Base-by-base conservation (phyloP, 306 rosid genomes). In the Trichosanthes cucumerina region DNA sequence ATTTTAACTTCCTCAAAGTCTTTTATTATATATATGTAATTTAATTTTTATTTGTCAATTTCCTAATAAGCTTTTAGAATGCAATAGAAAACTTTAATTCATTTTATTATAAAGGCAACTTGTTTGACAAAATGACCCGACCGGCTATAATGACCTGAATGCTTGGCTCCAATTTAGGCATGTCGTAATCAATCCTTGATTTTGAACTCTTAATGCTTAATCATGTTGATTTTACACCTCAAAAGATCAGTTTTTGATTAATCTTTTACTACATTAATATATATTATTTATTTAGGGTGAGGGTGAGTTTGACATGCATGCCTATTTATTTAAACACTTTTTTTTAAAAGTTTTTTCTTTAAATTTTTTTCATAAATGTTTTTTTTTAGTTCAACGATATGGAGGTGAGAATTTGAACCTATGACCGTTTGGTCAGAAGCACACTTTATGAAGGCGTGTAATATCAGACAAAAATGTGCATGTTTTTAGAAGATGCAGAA, bases 101-200 rank as follows among this genome's bases (percentile, higher is more conserved):
- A 24, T 59, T 63, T 63, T 14, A 31, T 31, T 33, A 33, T 63
- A 26, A 59, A 59, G 44, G 24, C 71, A 64, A 64, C 46, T 64
- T 64, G 71, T 64, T 64, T 64, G 71, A 64, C 71, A 64, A 64
- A 31, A 9, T 70, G 83, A 56, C 77, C 88, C 0, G 86, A 81
- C 63, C 84, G 90, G 54, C 54, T 73, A 24, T 12, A 18, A 60
- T 91, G 58, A 62, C 70, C 24, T 50, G 69, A 86, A 88, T 74
- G 89, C 82, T 54, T 66, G 82, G 80, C 71, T 64, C 71, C 46
- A 64, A 56, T 34, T 33, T 34, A 33, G 46, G 46, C n/a, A 64
- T 3, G 44, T 33, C 24, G n/a, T 60, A 26, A 34, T 33, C 71
- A 64, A n/a, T n/a, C n/a, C n/a, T n/a, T n/a, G n/a, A n/a, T n/a